Percentiles rank a stretch among this genome's conserved stretches.
phyloP scores from a whole-genome alignment of 1,139 yeast species.

The Blastobotrys capitulatus region DNA sequence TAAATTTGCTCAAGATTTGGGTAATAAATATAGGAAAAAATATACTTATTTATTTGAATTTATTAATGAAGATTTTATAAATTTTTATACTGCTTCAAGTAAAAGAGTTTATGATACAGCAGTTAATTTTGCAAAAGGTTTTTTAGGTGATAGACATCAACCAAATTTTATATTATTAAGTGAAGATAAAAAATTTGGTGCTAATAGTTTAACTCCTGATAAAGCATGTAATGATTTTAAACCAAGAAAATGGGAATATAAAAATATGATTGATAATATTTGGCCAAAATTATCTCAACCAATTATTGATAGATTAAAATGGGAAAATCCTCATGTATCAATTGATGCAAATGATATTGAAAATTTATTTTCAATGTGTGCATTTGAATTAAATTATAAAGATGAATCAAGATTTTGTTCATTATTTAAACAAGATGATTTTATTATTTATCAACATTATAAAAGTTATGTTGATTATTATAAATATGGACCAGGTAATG shows the following conservation, averaged over 20 bases:
- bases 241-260: neutral
- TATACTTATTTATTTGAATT: slow-evolving; percentile 4
- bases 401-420: slow-evolving; percentile 48
- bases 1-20: slow-evolving; percentile 13
- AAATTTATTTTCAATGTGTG: slow-evolving; percentile 42
- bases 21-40: slow-evolving; percentile 9
- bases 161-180: slow-evolving; percentile 6
- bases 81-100: slow-evolving; percentile 16
- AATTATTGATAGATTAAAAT: slow-evolving; percentile 10
- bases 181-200: slow-evolving; percentile 8
- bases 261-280: neutral
- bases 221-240: slow-evolving; percentile 6
- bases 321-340: neutral
- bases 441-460: slow-evolving; percentile 17
- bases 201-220: slow-evolving; percentile 14
- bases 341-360: slow-evolving; percentile 9
- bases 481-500: slow-evolving; percentile 47
- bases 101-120: slow-evolving; percentile 19
- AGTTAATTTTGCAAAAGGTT: slow-evolving; percentile 15
- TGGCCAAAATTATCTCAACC: slow-evolving; percentile 1
- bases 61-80: slow-evolving; percentile 1
- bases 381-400: slow-evolving; percentile 47
- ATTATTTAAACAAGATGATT: slow-evolving; percentile 44
- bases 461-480: slow-evolving; percentile 37
- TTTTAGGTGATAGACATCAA: slow-evolving; percentile 1